phyloP scores from a whole-genome alignment of 2,329 filamentous ascomycete species.

The Chalaropsis ovoidea region DNA sequence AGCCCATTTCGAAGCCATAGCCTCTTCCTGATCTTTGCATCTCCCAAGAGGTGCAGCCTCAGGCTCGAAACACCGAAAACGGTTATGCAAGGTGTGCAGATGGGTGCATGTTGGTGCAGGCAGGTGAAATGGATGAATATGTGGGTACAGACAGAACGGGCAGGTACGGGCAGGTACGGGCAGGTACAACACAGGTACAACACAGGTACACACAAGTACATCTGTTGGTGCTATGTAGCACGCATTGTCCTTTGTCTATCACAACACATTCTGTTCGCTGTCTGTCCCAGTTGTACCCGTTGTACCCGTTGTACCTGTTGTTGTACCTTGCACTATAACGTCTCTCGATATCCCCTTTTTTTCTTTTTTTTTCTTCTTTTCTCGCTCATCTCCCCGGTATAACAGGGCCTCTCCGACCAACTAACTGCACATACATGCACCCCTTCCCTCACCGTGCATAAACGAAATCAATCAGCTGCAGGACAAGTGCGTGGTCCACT shows the following conservation, averaged over 20 bases:
- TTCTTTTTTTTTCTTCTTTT: not conserved
- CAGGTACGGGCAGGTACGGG: not conserved
- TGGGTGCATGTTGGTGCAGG: not conserved
- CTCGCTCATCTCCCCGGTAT: conserved; percentile 4
- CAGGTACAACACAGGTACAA: not conserved
- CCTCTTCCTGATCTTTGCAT: conserved; percentile 9
- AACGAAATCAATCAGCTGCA: conserved; percentile 23
- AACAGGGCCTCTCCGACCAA: not conserved
- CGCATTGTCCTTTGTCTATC: not conserved
- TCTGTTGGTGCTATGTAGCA: not conserved
- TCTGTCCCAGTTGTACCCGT: no score
- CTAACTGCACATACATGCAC: not conserved
- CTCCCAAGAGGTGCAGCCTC: not conserved
- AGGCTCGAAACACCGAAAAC: not conserved
- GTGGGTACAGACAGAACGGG: not conserved
- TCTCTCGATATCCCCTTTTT: not conserved
- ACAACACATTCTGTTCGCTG: not conserved
- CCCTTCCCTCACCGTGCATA: conserved; percentile 19
- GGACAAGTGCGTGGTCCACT: conserved; percentile 9
- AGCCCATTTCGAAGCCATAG: not conserved
- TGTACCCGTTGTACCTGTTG: no score
- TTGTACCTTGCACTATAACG: not conserved
- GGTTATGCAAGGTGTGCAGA: not conserved
- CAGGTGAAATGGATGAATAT: no score
- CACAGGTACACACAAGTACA: not conserved